Evolutionary conservation across 208 protist species (phyloP), one percentile per base, ranked within the genome.

Genomic region (Crithidia expoeki): DNA sequence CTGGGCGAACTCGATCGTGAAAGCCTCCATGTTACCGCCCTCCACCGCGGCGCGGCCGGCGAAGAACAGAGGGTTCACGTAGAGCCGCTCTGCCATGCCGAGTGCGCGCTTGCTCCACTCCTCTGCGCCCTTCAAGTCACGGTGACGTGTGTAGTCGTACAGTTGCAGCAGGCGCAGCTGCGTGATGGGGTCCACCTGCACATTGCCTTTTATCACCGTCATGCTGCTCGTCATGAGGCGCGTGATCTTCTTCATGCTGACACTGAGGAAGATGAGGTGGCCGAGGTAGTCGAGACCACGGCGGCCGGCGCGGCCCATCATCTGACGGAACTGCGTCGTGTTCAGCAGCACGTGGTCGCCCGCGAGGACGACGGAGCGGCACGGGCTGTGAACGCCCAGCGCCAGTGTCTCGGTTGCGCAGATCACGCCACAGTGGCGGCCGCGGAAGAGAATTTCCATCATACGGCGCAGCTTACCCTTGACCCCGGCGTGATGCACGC

Each of bases 311-410:
- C 98, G 90, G 42, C 98, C 98, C 75, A 93, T 91, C 96, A 98
- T 98, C 76, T 99, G 98, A 23, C 95, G 86, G 73, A 97, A 98
- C 60, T 94, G 85, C 38, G 97, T 89, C 52, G 95, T 81, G 74
- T 98, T 96, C 21, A 98, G 88, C 67, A 96, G 81, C 34, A 96
- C 80, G 58, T 90, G 83, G 66, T 98, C 96, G 66, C 94, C 96
- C 19, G 90, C 88, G 40, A 99, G 84, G 19, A 98, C 94, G 49
- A 98, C 95, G 58, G 93, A 97, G 53, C 92, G 93, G 79, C 95
- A 98, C 1, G 98, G 98, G 78, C 97, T 98, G 86, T 98, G 95
- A 59, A 99, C 89, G 65, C 98, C 97, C 12, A 99, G 81, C n/a
- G 97, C 95, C 32, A 99, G 85, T 38, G 95, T 98, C 65, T 89